Conservation (phyloP, 176 grass and related monocot genomes). For the Raddia guianensis region DNA sequence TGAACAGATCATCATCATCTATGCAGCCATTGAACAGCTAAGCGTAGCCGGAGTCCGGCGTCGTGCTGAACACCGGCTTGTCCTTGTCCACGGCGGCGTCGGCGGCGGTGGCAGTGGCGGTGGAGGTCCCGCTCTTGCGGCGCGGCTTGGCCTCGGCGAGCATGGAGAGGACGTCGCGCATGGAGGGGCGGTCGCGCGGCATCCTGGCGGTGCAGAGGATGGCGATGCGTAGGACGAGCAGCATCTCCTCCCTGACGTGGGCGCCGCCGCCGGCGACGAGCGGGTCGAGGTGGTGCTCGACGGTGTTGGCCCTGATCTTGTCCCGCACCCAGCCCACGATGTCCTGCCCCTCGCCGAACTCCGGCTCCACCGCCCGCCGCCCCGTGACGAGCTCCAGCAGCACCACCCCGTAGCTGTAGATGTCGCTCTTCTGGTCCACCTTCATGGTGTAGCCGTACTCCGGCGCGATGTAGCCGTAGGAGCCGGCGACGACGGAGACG, state of each 20-base stretch:
- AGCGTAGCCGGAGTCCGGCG: conserved; percentile 53
- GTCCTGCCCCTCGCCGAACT: conserved; percentile 84
- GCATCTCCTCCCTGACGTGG: conserved; percentile 95
- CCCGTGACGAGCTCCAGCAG: conserved; percentile 93
- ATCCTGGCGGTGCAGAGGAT: conserved; percentile 87
- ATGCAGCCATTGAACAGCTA: neutral
- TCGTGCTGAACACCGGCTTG: conserved; percentile 85
- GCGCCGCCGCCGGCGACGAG: conserved; percentile 65
- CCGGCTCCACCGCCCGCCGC: conserved; percentile 62
- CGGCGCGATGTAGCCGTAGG: conserved; percentile 97
- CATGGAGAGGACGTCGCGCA: conserved; percentile 92
- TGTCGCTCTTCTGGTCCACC: conserved; percentile 99
- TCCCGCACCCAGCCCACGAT: conserved; percentile 85
- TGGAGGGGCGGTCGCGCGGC: conserved; percentile 80
- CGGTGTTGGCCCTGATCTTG: conserved; percentile 59
- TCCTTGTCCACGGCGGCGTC: conserved; percentile 59
- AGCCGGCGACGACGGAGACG: conserved; percentile 80
- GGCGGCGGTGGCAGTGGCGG: neutral
- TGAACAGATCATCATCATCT: neutral
- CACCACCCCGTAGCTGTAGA: conserved; percentile 96
- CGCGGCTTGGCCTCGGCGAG: conserved; percentile 90
- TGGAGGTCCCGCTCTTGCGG: conserved; percentile 74
- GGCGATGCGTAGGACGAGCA: conserved; percentile 85
- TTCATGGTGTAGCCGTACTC: conserved; percentile 97
- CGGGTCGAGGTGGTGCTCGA: conserved; percentile 64